phyloP scores from a whole-genome alignment of 2,329 filamentous ascomycete genomes.

The Chaetothyriales sp. region DNA sequence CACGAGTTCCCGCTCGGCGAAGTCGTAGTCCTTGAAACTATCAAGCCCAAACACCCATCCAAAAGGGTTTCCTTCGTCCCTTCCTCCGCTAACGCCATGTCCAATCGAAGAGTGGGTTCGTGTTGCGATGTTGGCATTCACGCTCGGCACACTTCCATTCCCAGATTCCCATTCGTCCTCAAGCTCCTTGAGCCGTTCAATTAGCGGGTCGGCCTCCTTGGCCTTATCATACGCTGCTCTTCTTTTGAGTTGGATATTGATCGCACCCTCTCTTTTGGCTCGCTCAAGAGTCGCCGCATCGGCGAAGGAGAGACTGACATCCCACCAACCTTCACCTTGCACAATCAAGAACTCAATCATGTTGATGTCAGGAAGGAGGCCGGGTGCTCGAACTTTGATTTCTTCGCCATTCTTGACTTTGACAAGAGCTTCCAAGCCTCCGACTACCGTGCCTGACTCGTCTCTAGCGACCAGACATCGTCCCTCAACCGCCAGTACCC shows the following conservation, averaged over 20 bases:
- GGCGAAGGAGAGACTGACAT: conserved; percentile 61
- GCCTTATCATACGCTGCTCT: conserved; percentile 51
- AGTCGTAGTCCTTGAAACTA: conserved; percentile 39
- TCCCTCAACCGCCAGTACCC: conserved; percentile 84
- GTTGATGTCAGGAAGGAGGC: conserved; percentile 38
- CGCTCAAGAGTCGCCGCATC: conserved; percentile 44
- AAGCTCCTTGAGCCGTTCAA: conserved; percentile 59
- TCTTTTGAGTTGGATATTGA: conserved; percentile 61
- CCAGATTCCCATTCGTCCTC: conserved; percentile 34
- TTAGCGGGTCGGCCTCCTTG: conserved; percentile 45
- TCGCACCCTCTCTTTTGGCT: conserved; percentile 41
- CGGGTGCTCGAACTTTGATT: conserved; percentile 37
- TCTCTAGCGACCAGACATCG: conserved; percentile 82
- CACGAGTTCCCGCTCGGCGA: conserved; percentile 53
- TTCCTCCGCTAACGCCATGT: conserved; percentile 1
- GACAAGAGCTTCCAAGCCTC: conserved; percentile 50
- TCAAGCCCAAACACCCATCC: conserved; percentile 62
- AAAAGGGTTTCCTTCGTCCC: conserved; percentile 36
- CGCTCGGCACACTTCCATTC: conserved; percentile 30
- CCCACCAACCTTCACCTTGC: conserved; percentile 57
- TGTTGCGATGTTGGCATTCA: conserved; percentile 19
- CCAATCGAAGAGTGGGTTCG: conserved; percentile 11
- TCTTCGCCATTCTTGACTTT: conserved; percentile 36
- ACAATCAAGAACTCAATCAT: conserved; percentile 27
- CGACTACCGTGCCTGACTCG: conserved; percentile 64